phyloP scores from a whole-genome alignment of 148 eudicot genomes.

The Cornus kousa region DNA sequence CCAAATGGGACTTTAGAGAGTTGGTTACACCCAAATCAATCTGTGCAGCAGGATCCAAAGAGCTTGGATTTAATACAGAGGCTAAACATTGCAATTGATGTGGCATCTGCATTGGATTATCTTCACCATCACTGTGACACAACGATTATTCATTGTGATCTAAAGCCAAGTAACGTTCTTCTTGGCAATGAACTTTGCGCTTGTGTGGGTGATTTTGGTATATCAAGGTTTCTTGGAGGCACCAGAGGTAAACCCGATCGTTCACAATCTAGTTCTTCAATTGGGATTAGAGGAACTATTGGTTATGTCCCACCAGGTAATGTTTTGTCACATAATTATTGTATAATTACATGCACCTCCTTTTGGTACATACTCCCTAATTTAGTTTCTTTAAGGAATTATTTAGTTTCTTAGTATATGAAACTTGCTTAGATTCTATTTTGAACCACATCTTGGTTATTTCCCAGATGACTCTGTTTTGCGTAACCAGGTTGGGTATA shows the following conservation, averaged over 20 bases:
- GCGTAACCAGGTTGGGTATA: too few relatives aligned
- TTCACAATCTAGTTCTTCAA: conserved; percentile 5
- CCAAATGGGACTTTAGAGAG: conserved; percentile 11
- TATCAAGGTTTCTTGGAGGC: neutral
- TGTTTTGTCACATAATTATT: neutral
- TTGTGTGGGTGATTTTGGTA: conserved; percentile 11
- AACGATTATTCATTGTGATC: neutral
- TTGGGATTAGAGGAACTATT: conserved; percentile 10
- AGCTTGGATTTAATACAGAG: neutral
- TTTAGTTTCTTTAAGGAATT: neutral
- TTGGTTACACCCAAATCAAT: conserved; percentile 7
- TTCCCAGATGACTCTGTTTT: too few relatives aligned
- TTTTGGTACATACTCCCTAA: too few relatives aligned
- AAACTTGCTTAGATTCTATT: too few relatives aligned
- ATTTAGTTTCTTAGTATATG: too few relatives aligned
- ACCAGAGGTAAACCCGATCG: neutral
- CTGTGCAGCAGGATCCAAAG: neutral
- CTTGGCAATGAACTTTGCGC: conserved; percentile 1
- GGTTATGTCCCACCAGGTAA: conserved; percentile 12
- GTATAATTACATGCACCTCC: too few relatives aligned
- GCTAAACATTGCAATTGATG: conserved; percentile 10
- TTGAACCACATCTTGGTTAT: too few relatives aligned
- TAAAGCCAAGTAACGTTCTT: conserved; percentile 9
- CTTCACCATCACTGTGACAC: neutral
- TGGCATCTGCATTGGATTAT: conserved; percentile 13